These are phyloP conservation scores for Leucoagaricus sp. DNA, from an alignment of 1,284 basidiomycete species.

Conservation along the genomic window DNA sequence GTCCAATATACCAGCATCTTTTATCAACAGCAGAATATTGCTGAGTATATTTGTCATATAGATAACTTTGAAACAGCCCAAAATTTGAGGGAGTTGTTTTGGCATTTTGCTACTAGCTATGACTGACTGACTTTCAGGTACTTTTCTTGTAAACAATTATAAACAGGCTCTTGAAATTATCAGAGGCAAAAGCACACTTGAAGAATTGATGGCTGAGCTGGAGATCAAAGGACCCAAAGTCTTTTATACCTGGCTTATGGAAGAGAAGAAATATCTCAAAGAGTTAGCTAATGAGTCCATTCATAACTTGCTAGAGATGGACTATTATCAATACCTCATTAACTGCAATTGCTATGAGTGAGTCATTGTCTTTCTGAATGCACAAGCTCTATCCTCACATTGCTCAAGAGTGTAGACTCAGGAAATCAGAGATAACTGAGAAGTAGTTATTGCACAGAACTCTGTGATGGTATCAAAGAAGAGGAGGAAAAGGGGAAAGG, in stretches of 20 bases:
- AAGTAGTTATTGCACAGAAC: no score
- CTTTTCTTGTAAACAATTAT: background rate
- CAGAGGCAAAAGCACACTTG: background rate
- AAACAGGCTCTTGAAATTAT: background rate
- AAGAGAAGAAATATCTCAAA: background rate
- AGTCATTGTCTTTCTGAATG: background rate
- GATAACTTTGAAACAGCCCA: conserved; percentile 23
- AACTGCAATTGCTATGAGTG: background rate
- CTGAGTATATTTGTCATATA: conserved; percentile 20
- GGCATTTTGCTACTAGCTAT: no score
- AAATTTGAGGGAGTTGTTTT: conserved; percentile 21
- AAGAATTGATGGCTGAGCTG: background rate
- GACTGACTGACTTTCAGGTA: no score
- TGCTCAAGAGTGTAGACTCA: no score
- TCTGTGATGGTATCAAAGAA: no score
- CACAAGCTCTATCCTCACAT: background rate
- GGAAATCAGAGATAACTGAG: no score
- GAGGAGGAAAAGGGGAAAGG: no score
- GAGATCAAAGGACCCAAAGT: background rate
- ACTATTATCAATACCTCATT: background rate
- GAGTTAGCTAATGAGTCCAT: background rate
- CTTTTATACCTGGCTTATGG: background rate
- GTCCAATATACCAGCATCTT: conserved; percentile 26
- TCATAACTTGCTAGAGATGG: background rate
- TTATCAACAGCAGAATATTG: conserved; percentile 26